phyloP scores from a whole-genome alignment of 441 rosid species.

The Capsella rubella region DNA sequence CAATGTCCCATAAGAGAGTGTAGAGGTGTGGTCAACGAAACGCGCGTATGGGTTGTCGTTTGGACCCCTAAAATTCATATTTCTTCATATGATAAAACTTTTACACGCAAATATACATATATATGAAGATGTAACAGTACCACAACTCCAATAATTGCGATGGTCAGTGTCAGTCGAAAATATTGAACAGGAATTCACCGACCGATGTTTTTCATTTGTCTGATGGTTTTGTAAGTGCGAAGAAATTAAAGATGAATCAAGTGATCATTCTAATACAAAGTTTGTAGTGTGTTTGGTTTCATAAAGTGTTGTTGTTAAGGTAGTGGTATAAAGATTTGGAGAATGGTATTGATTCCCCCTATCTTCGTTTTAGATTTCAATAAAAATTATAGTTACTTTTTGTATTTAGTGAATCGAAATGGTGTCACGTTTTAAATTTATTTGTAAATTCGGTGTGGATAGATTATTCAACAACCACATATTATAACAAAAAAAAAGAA shows the following conservation, averaged over 20 bases:
- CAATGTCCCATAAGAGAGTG: constrained; percentile 21
- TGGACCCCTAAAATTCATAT: constrained; percentile 25
- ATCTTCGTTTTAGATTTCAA: no score
- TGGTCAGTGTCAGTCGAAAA: constrained; percentile 7
- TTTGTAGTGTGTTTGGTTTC: not conserved
- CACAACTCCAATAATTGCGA: constrained; percentile 33
- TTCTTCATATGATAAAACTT: not conserved
- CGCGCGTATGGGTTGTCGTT: constrained; percentile 41
- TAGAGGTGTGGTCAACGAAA: constrained; percentile 34
- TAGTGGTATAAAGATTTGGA: not conserved
- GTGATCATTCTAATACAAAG: not conserved
- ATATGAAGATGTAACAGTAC: constrained; percentile 35
- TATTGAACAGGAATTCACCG: constrained; percentile 37
- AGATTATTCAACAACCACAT: no score
- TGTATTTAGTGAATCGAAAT: no score
- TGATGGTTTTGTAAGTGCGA: not conserved
- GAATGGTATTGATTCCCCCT: not conserved
- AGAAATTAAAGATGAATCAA: not conserved
- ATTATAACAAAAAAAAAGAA: no score
- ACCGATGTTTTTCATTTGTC: constrained; percentile 32
- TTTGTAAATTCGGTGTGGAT: no score
- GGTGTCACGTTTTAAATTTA: no score
- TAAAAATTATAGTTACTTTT: no score
- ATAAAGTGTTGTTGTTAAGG: not conserved
- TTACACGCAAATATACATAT: constrained; percentile 33